phyloP scores from a whole-genome alignment of 1,139 yeast genomes.

The Suhomyces kunorum region DNA sequence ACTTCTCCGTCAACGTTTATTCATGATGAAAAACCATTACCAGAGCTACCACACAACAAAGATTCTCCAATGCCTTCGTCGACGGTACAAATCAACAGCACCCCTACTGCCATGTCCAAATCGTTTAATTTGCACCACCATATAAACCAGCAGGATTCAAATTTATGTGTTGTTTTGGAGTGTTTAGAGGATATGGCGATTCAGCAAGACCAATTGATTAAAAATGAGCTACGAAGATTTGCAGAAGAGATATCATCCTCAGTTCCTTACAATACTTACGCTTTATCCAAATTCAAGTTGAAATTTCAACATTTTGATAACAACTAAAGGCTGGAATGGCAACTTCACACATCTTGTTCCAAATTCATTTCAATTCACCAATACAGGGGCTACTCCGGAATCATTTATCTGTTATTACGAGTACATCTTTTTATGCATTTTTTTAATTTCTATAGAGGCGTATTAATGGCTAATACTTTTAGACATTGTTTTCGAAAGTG shows the following conservation, averaged over 20 bases:
- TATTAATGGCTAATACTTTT: slow-evolving; percentile 1
- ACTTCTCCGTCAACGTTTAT: slow-evolving; percentile 6
- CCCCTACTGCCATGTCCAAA: no score
- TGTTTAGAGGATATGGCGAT: slow-evolving; percentile 15
- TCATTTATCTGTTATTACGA: no score
- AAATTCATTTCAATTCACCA: no score
- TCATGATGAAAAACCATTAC: not conserved
- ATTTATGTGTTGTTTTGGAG: slow-evolving; percentile 18
- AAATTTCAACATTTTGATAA: not conserved
- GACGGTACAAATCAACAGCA: no score
- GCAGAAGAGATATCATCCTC: slow-evolving; percentile 16
- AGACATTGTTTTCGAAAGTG: not conserved
- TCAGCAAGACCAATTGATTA: slow-evolving; percentile 14
- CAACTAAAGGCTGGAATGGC: not conserved
- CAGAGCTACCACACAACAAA: no score
- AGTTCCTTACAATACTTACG: slow-evolving; percentile 17
- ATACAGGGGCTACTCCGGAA: no score
- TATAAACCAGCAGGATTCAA: slow-evolving; percentile 13
- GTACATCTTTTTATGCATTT: not conserved
- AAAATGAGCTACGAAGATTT: slow-evolving; percentile 8
- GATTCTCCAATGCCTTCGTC: no score
- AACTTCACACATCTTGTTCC: no score
- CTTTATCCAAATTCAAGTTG: slow-evolving; percentile 8
- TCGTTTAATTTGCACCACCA: slow-evolving; percentile 12
- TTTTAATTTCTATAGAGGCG: not conserved